These are phyloP conservation scores for Trichoderma atroviride DNA, from an alignment of 2,329 filamentous ascomycete species.

Conservation along the genomic window DNA sequence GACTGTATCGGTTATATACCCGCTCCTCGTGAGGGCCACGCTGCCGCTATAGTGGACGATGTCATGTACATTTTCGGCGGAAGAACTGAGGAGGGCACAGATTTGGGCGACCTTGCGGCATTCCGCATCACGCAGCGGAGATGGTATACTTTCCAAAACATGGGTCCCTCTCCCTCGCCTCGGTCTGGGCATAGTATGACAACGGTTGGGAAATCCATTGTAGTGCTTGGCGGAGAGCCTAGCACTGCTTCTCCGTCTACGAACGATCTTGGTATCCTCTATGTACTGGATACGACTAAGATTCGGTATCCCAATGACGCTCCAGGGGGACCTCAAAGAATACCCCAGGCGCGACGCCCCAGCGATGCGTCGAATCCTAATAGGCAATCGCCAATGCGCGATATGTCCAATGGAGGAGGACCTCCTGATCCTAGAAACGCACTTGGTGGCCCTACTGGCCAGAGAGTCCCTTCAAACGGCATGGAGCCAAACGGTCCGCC, in stretches of 20 bases:
- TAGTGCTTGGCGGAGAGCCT: constrained; percentile 91
- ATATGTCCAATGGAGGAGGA: constrained; percentile 54
- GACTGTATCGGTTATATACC: constrained; percentile 99
- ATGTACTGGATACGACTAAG: constrained; percentile 91
- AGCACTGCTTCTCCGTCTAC: constrained; percentile 81
- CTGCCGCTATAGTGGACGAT: constrained; percentile 89
- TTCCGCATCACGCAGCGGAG: constrained; percentile 73
- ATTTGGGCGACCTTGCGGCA: constrained; percentile 90
- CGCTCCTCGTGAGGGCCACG: constrained; percentile 88
- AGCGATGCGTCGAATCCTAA: constrained; percentile 42
- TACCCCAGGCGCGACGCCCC: constrained; percentile 47
- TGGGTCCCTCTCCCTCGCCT: constrained; percentile 93
- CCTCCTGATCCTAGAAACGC: constrained; percentile 54
- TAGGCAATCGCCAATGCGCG: constrained; percentile 50
- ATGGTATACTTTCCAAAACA: constrained; percentile 99
- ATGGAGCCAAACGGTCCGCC: constrained; percentile 40
- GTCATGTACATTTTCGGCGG: constrained; percentile 99
- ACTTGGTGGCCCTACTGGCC: constrained; percentile 46
- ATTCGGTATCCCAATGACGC: constrained; percentile 91
- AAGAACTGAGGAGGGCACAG: constrained; percentile 87
- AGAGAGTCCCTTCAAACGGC: constrained; percentile 42
- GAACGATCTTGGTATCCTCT: constrained; percentile 83
- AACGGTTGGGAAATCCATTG: constrained; percentile 85
- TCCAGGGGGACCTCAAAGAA: constrained; percentile 42
- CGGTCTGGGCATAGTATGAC: constrained; percentile 98